phyloP scores from a whole-genome alignment of 176 grass and related monocot genomes.

The Aechmea fasciata region DNA sequence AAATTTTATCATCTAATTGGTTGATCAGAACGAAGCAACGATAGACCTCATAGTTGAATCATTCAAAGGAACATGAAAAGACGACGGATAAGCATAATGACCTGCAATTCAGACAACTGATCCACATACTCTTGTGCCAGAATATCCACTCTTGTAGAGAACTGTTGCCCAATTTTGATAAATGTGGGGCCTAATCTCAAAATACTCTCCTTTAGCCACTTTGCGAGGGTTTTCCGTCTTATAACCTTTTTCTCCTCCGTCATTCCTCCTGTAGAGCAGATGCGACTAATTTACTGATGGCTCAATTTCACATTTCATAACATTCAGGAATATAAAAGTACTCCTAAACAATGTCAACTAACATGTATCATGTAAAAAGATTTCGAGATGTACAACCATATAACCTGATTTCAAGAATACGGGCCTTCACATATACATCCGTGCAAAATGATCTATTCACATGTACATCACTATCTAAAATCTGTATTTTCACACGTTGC shows the following conservation, averaged over 20 bases:
- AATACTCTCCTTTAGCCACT: constrained; percentile 98
- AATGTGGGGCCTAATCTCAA: constrained; percentile 94
- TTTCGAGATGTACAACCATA: neutral
- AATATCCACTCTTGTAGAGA: constrained; percentile 97
- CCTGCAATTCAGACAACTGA: constrained; percentile 94
- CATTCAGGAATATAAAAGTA: neutral
- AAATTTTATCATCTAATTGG: neutral
- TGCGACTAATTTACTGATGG: constrained; percentile 10
- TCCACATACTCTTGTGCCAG: constrained; percentile 96
- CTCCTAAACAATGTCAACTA: neutral
- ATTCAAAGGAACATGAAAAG: neutral
- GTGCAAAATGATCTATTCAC: too few relatives aligned
- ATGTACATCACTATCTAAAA: too few relatives aligned
- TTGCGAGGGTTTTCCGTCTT: constrained; percentile 73
- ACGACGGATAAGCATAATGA: constrained; percentile 23
- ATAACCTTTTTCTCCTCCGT: constrained; percentile 69
- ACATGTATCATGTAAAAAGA: neutral
- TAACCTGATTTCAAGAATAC: too few relatives aligned
- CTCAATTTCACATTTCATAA: constrained; percentile 4
- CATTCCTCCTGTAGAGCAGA: constrained; percentile 57
- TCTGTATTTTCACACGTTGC: too few relatives aligned
- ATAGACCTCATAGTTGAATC: too few relatives aligned
- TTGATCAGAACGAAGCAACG: neutral
- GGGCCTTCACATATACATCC: too few relatives aligned
- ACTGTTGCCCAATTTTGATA: constrained; percentile 98